Base-by-base conservation (phyloP, 495 filamentous ascomycete species). In the Trichodelitschia bisporula region DNA sequence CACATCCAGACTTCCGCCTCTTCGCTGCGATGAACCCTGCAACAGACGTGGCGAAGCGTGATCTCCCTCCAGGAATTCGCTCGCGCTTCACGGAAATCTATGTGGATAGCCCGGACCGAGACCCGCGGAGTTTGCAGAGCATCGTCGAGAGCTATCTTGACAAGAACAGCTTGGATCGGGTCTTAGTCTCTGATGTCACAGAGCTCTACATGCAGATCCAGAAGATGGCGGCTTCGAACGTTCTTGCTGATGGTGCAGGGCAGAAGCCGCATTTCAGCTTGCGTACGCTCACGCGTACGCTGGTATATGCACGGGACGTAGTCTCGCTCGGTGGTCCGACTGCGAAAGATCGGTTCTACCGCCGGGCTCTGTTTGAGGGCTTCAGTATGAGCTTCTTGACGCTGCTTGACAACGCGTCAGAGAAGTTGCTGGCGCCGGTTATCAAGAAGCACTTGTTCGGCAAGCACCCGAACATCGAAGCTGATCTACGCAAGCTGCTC, bases 21-120 rank as follows among this genome's bases (percentile, higher is more conserved):
- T 95, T 99, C 49, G 89, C 77, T 15, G 86, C 86, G 26, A 99
- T 99, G 89, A 99, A 99, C 43, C 89, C 89, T 26, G 84, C 89
- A 8, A 95, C 84, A 9, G 89, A 99, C 58, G 66, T 91, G 34
- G 89, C 89, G 19, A 99, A 95, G 54, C 67, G 78, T 33, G 86
- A 95, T 47, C 58, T 99, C 2, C 83, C 82, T 0, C 64, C 72
- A 30, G 78, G 86, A 3, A 56, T 89, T 18, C 59, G 78, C 16
- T 82, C 77, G 26, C 62, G 80, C 13, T 99, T 99, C 45, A 92
- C 84, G 0, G 89, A 99, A 44, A 55, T 93, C 11, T 99, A 84
- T 45, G 77, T 99, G 8, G 62, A 74, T 31, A 79, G 75, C 28
- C 82, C 86, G 0, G 89, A 99, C 42, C 67, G 56, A 29, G 76